phyloP scores from a whole-genome alignment of 352 stramenopile genomes.

The Salisapilia sapeloensis region DNA sequence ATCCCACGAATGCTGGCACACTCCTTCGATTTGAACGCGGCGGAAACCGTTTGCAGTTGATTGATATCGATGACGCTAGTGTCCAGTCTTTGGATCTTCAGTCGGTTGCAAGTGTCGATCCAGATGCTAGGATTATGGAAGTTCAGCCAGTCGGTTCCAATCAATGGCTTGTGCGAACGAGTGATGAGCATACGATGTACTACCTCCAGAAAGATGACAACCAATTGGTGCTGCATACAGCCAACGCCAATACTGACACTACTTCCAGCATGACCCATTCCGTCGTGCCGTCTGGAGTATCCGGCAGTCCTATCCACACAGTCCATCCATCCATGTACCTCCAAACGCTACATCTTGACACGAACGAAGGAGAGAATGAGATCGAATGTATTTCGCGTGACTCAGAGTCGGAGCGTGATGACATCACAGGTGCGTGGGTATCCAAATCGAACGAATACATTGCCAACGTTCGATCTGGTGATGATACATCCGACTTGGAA shows the following conservation, averaged over 20 bases:
- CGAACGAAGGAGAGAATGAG: too few species aligned
- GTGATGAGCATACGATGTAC: constrained; percentile 13
- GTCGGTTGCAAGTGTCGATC: constrained; percentile 2
- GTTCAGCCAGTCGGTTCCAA: constrained; percentile 16
- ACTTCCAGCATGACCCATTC: too few species aligned
- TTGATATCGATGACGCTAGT: constrained; percentile 16
- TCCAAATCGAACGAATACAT: constrained; percentile 5
- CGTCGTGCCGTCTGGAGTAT: too few species aligned
- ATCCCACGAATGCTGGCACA: constrained; percentile 10
- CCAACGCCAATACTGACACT: too few species aligned
- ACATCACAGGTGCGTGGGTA: constrained; percentile 12
- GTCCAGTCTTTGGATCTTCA: constrained; percentile 43
- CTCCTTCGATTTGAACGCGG: constrained; percentile 30
- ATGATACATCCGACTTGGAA: constrained; percentile 18
- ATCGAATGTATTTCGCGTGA: constrained; percentile 10
- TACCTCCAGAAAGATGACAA: constrained; percentile 6
- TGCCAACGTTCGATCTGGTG: constrained; percentile 8
- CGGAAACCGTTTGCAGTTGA: constrained; percentile 31
- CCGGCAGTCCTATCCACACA: too few species aligned
- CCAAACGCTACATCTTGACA: too few species aligned
- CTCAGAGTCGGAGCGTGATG: constrained; percentile 2
- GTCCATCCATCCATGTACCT: too few species aligned
- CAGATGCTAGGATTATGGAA: constrained; percentile 10
- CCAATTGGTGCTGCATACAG: constrained; percentile 15
- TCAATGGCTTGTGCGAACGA: constrained; percentile 36